Base-by-base conservation (phyloP, 352 stramenopile genomes). In the Phytophthora pinifolia region DNA sequence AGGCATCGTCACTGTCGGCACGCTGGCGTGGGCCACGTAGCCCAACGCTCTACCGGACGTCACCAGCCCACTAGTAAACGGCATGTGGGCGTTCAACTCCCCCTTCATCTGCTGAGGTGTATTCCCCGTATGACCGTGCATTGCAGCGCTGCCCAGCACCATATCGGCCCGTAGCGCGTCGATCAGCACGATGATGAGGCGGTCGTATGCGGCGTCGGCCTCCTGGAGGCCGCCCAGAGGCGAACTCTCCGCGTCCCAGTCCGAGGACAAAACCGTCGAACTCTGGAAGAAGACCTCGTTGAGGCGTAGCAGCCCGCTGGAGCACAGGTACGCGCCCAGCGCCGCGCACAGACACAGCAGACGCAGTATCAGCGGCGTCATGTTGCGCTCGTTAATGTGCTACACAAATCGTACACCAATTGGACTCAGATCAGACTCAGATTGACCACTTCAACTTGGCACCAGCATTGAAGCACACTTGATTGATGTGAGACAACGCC, bases 1-100 rank as follows among this genome's bases (percentile, higher is more conserved):
- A 36, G 87, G 87, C 87, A 96, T 96, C 18, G 87, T 96, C 44
- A 96, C 87, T 4, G 87, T 96, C 6, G 87, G 87, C 5, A 93
- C 74, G 55, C 80, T 90, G 10, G 87, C 87, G 46, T 93, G 72
- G 9, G 74, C 83, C 7, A 96, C 67, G 59, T 88, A 96, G 4
- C 74, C 79, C 6, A 88, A 59, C 32, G 82, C 83, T 25, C 42
- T n/a, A 0, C 79, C 76, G 0, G 69, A 74, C 2, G 48, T 59
- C 7, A 92, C 67, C 1, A 92, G 65, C 0, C 49, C 36, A 9
- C 70, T 71, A 3, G 82, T 84, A 58, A 83, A 91, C 27, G 75
- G 77, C 78, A 94, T 94, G 43, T 88, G 48, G 10, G 38, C 61
- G 27, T 76, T 87, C 8, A 94, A 65, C 30, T 96, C 81, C 12